These are phyloP conservation scores for Solanum paucissectum DNA, from an alignment of 257 asterid genomes.

Conservation along the genomic window DNA sequence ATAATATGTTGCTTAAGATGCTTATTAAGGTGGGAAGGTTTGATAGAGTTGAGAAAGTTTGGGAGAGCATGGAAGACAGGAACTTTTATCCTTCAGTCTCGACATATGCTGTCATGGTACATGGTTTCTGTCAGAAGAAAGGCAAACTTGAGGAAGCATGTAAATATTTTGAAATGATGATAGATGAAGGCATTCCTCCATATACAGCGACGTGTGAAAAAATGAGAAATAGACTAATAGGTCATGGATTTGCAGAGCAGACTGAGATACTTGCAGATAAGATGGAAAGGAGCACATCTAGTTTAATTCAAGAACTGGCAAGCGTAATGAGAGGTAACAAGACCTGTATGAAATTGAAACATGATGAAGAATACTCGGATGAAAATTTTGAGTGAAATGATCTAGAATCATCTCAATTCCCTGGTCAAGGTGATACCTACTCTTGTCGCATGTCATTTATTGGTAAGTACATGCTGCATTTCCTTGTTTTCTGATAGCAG, in stretches of 20 bases:
- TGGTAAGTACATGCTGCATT: neutral
- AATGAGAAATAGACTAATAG: slow-evolving; percentile 64
- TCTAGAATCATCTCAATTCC: neutral
- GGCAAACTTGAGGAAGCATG: slow-evolving; percentile 68
- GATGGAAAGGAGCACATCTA: slow-evolving; percentile 72
- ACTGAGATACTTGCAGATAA: slow-evolving; percentile 65
- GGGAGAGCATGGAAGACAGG: slow-evolving; percentile 64
- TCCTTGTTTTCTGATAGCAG: neutral
- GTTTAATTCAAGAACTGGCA: slow-evolving; percentile 45
- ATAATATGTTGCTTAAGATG: slow-evolving; percentile 84
- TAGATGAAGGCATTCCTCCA: slow-evolving; percentile 92
- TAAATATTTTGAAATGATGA: slow-evolving; percentile 67
- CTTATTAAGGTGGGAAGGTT: slow-evolving; percentile 72
- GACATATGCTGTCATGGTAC: slow-evolving; percentile 78
- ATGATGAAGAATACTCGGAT: slow-evolving; percentile 39
- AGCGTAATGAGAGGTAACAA: slow-evolving; percentile 50
- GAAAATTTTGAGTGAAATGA: slow-evolving; percentile 7
- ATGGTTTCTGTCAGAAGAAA: slow-evolving; percentile 73
- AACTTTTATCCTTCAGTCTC: slow-evolving; percentile 70
- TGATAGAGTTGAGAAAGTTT: slow-evolving; percentile 55
- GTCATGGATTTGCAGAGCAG: slow-evolving; percentile 53
- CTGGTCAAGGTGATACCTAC: neutral
- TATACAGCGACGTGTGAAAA: slow-evolving; percentile 41
- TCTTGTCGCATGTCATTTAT: neutral
- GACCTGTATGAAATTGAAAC: slow-evolving; percentile 8